Evolutionary conservation across 345 rosid genomes (phyloP).

Genomic region (Gossypium thurberi): DNA sequence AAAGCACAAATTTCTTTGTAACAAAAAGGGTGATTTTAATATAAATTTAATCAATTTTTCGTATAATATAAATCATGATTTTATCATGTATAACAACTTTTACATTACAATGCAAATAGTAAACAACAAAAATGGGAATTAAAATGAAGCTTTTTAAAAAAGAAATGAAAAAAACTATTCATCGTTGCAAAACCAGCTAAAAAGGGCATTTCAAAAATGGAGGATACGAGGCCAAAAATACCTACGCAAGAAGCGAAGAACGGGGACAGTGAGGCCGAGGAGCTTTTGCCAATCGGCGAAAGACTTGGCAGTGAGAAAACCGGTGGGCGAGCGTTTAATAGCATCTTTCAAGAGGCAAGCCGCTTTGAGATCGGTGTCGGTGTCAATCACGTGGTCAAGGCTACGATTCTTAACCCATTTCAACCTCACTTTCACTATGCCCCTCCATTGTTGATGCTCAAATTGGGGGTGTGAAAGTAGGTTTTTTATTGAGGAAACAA

Average conservation of each 20-base stretch:
- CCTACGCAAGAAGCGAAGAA: conserved; percentile 89
- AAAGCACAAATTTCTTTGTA: neutral
- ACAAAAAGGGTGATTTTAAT: neutral
- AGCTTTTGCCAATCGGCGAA: conserved; percentile 88
- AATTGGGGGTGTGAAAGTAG: conserved; percentile 19
- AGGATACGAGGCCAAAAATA: conserved; percentile 9
- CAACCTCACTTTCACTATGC: conserved; percentile 62
- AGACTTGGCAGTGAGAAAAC: conserved; percentile 85
- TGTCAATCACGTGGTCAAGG: conserved; percentile 76
- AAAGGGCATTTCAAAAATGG: neutral
- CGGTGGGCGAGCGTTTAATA: conserved; percentile 75
- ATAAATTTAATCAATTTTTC: neutral
- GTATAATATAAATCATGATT: neutral
- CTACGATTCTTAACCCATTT: conserved; percentile 91
- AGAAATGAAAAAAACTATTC: too few species aligned
- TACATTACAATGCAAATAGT: neutral
- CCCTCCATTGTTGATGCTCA: conserved; percentile 43
- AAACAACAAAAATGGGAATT: neutral
- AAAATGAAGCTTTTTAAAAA: neutral
- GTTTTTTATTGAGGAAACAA: conserved; percentile 17
- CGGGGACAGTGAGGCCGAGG: conserved; percentile 92
- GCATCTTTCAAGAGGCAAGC: conserved; percentile 91
- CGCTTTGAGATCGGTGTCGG: conserved; percentile 84
- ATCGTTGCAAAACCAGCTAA: neutral
- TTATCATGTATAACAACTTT: neutral